These are phyloP conservation scores for Aspergillus floridensis DNA, from an alignment of 2,329 filamentous ascomycete genomes.

Conservation along the genomic window DNA sequence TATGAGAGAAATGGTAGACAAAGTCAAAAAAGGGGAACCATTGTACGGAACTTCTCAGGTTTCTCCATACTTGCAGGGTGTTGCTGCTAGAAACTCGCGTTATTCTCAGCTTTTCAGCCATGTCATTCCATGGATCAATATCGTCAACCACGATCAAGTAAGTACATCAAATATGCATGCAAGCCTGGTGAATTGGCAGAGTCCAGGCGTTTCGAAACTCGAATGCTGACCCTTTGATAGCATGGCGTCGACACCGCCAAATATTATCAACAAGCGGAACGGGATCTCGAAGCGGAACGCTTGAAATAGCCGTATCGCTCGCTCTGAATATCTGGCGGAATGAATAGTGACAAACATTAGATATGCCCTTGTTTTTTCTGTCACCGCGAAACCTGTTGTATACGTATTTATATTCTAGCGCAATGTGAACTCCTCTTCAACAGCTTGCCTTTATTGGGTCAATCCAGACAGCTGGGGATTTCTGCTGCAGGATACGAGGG, in stretches of 20 bases:
- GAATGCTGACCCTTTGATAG: constrained; percentile 42
- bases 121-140: constrained; percentile 94
- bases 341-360: constrained; percentile 12
- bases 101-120: constrained; percentile 83
- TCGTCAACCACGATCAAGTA: constrained; percentile 85
- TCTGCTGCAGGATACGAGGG: too few species aligned
- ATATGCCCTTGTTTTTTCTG: constrained; percentile 10
- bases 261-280: constrained; percentile 94
- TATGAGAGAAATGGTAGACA: constrained; percentile 96
- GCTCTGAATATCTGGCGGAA: constrained; percentile 16
- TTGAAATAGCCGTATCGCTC: constrained; percentile 24
- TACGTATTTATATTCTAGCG: constrained; percentile 17
- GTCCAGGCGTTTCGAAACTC: not conserved
- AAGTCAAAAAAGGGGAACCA: constrained; percentile 87
- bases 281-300: constrained; percentile 81
- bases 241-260: constrained; percentile 98
- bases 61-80: constrained; percentile 87
- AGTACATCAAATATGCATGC: constrained; percentile 17
- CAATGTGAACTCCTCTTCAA: constrained; percentile 1
- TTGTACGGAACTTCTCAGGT: constrained; percentile 79
- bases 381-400: constrained; percentile 21
- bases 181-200: not conserved
- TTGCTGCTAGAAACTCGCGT: constrained; percentile 86
- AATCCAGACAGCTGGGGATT: too few species aligned
- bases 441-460: too few species aligned